These are phyloP conservation scores for Neopestalotiopsis clavispora DNA, from an alignment of 2,329 filamentous ascomycete genomes.

Conservation along the genomic window DNA sequence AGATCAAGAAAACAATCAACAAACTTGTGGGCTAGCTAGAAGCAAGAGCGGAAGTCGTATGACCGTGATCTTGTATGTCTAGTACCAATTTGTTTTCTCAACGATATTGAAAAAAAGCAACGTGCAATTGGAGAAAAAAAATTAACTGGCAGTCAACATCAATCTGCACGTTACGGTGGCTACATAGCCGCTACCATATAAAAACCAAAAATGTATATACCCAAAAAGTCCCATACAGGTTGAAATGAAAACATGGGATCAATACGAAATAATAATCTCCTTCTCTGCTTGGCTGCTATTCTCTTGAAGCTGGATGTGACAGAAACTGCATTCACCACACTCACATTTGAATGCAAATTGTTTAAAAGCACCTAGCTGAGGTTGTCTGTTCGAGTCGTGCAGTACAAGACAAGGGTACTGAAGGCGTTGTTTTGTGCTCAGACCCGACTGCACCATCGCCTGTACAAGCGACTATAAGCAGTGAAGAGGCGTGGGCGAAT, in stretches of 20 bases:
- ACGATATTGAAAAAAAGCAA: background rate
- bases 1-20: conserved; percentile 15
- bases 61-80: background rate
- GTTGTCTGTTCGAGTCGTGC: too few relatives aligned
- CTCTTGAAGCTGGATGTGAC: too few relatives aligned
- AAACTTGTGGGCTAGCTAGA: background rate
- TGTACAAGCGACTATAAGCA: too few relatives aligned
- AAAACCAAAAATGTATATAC: background rate
- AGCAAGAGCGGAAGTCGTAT: background rate
- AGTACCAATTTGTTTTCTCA: background rate
- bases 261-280: too few relatives aligned
- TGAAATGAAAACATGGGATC: background rate
- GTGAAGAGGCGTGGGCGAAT: too few relatives aligned
- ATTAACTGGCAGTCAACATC: background rate
- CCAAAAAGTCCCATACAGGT: background rate
- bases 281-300: too few relatives aligned
- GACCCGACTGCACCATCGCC: too few relatives aligned
- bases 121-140: background rate
- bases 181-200: background rate
- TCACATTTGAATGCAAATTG: too few relatives aligned
- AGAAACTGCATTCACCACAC: too few relatives aligned
- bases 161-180: background rate
- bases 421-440: too few relatives aligned
- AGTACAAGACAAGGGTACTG: too few relatives aligned
- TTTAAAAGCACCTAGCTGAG: too few relatives aligned